Evolutionary conservation across 2,329 filamentous ascomycete genomes (phyloP).

Genomic region (Stemphylium vesicarium): DNA sequence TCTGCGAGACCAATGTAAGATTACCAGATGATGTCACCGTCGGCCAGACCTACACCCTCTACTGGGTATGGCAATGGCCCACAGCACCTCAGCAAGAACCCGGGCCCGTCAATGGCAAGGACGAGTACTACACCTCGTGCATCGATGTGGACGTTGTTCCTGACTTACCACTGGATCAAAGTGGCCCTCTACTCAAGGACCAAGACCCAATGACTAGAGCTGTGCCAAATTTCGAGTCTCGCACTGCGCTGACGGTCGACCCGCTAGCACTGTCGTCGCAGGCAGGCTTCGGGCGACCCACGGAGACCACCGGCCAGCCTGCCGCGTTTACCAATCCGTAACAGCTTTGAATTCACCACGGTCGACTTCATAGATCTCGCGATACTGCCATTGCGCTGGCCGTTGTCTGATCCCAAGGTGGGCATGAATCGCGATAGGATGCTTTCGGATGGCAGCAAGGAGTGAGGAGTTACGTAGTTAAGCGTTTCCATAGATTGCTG

Average conservation of each 20-base stretch:
- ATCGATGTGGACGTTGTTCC: conserved; percentile 56
- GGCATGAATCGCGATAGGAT: not conserved
- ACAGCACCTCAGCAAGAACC: conserved; percentile 50
- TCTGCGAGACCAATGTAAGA: conserved; percentile 78
- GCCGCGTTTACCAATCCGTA: not conserved
- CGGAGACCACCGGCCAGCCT: not conserved
- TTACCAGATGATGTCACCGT: conserved; percentile 69
- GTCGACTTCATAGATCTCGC: not conserved
- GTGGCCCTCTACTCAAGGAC: conserved; percentile 25
- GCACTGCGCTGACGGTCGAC: conserved; percentile 37
- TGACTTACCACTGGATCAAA: conserved; percentile 4
- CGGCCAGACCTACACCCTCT: conserved; percentile 73
- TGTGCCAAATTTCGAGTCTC: conserved; percentile 38
- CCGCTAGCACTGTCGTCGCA: conserved; percentile 3
- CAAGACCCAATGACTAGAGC: conserved; percentile 46
- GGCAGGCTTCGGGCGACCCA: not conserved
- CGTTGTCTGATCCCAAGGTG: not conserved
- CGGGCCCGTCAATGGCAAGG: conserved; percentile 51
- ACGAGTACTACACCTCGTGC: conserved; percentile 49
- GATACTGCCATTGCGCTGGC: not conserved
- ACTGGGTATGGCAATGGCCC: conserved; percentile 96
- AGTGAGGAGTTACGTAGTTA: not conserved
- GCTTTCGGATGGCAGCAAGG: not conserved
- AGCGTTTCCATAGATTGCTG: not conserved
- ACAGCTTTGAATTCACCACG: not conserved